Evolutionary conservation across 805 yeast genomes (phyloP).

Genomic region (Starmera amethionina): DNA sequence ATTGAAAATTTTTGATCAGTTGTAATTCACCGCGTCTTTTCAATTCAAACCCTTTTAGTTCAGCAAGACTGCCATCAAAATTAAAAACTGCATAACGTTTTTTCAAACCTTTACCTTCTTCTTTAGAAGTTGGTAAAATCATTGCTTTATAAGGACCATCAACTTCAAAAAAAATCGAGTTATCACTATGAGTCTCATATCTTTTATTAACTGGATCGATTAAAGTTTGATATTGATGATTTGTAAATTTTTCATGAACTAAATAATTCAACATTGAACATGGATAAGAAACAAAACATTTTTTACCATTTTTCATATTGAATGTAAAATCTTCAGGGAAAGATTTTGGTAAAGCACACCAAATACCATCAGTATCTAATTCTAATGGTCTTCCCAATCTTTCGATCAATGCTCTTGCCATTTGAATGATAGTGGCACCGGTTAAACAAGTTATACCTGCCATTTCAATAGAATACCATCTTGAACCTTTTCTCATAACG

Average conservation of each 20-base stretch:
- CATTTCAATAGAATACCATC: conserved; percentile 99
- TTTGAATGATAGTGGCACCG: conserved; percentile 95
- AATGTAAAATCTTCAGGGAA: conserved; percentile 86
- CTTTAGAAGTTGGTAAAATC: conserved; percentile 94
- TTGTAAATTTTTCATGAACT: conserved; percentile 86
- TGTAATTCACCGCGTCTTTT: conserved; percentile 95
- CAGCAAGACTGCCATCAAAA: conserved; percentile 88
- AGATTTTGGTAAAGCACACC: conserved; percentile 93
- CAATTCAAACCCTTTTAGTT: conserved; percentile 91
- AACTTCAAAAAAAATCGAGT: conserved; percentile 93
- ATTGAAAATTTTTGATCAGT: conserved; percentile 87
- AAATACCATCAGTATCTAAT: conserved; percentile 97
- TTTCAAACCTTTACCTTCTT: conserved; percentile 93
- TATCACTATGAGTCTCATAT: conserved; percentile 76
- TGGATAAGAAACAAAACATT: conserved; percentile 74
- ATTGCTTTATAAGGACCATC: conserved; percentile 98
- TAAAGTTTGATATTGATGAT: conserved; percentile 86
- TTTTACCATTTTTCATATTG: conserved; percentile 67
- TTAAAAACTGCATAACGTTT: conserved; percentile 97
- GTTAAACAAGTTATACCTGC: conserved; percentile 98
- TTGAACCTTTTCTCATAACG: conserved; percentile 97
- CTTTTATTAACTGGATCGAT: conserved; percentile 57
- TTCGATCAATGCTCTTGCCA: conserved; percentile 90
- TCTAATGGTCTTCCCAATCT: conserved; percentile 92
- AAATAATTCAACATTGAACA: conserved; percentile 92